Conservation (phyloP, 176 grass and related monocot species). For the Oryza brachyantha region DNA sequence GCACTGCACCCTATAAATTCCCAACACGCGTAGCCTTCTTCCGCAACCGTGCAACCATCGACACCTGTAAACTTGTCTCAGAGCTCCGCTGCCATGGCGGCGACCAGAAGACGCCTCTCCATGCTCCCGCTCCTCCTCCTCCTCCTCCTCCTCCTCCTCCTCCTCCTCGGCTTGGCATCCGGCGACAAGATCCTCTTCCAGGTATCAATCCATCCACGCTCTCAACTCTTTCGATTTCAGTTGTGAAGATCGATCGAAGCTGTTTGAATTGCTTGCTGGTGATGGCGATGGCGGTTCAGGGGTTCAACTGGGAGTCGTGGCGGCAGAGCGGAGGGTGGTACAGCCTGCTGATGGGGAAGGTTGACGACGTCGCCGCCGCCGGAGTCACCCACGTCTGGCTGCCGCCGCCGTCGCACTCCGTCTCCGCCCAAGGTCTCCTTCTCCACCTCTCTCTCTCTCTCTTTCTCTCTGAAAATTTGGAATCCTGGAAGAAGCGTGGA, state of each 20-base stretch:
- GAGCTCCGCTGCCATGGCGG: background rate
- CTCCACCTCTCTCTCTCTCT: background rate
- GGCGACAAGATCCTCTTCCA: constrained; percentile 61
- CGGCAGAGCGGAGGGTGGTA: constrained; percentile 67
- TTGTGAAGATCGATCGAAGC: too few relatives aligned
- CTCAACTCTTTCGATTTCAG: too few relatives aligned
- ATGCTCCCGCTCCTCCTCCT: constrained; percentile 27
- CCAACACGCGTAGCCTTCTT: background rate
- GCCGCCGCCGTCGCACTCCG: constrained; percentile 67
- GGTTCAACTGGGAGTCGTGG: constrained; percentile 93
- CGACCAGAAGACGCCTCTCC: background rate
- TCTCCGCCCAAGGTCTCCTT: constrained; percentile 42
- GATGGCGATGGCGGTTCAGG: constrained; percentile 38
- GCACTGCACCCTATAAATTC: constrained; percentile 15
- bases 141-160: constrained; percentile 13
- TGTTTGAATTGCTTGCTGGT: background rate
- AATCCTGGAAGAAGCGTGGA: background rate
- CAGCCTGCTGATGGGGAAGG: constrained; percentile 53
- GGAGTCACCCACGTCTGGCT: constrained; percentile 77
- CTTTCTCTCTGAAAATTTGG: background rate
- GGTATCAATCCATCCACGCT: constrained; percentile 1
- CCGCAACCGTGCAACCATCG: background rate
- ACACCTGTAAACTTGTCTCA: background rate
- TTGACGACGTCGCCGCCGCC: constrained; percentile 49
- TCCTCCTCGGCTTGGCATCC: constrained; percentile 9